Evolutionary conservation across 345 rosid genomes (phyloP), one percentile per base, ranked within the genome.

Genomic region (Linum usitatissimum): DNA sequence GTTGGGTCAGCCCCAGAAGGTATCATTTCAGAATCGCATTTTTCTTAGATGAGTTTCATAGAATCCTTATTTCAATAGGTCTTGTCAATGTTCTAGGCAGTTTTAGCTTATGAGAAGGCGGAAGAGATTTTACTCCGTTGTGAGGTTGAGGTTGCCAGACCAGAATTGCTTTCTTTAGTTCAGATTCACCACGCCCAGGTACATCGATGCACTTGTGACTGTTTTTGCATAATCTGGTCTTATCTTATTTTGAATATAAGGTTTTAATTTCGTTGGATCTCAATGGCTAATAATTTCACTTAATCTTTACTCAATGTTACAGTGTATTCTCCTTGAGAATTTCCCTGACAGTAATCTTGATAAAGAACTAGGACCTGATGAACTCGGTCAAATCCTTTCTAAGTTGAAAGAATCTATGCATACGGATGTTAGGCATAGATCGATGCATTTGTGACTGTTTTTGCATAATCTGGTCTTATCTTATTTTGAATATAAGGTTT

Each of bases 141-240:
- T 69, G 97, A 90, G 81, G 75, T 81, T 31, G 97, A 93, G 71
- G 84, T 90, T 62, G 86, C 90, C 60, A 76, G 99, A 78, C 94
- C 90, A 9, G 96, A 90, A 57, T 81, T 93, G 82, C 97, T 90
- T 68, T 87, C 94, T 3, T 75, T 86, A 55, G 88, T 93, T 74
- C 99, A 93, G 68, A 77, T 87, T 80, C 99, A 93, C 80, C 97
- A 82, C 69, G 97, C 96, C 18, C 99, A 90, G 99, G 99, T 92
- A 77, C 18, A 55, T 30, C 76, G 38, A 57, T 19, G 56, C 55
- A 59, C 63, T 72, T n/a, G 6, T 75, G 36, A 60, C 55, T 14
- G 18, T 17, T 2, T 34, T 61, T 18, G 12, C 6, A 17, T 40
- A 19, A 42, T 13, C 31, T 1, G 36, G 38, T 18, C 34, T 55